Conservation (phyloP, 257 asterid genomes). For the Jacaranda copaia region DNA sequence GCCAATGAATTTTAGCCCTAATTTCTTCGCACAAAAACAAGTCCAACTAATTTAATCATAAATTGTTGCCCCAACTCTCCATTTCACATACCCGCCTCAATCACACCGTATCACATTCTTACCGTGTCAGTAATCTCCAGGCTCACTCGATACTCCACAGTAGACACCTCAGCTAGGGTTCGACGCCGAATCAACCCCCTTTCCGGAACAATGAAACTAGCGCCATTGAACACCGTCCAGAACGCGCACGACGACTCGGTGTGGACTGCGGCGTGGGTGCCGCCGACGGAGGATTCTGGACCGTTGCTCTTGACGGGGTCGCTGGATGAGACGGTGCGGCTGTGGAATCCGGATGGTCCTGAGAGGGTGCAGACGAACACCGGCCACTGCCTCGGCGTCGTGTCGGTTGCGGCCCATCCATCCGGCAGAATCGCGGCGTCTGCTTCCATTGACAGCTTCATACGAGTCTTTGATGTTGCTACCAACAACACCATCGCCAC, state of each 20-base stretch:
- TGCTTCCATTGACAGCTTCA: slow-evolving; percentile 85
- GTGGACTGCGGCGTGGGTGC: slow-evolving; percentile 97
- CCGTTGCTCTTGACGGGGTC: slow-evolving; percentile 88
- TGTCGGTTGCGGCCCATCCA: slow-evolving; percentile 92
- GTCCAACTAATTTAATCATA: no score
- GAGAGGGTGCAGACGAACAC: slow-evolving; percentile 64
- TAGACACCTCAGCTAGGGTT: slow-evolving; percentile 34
- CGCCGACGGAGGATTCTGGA: slow-evolving; percentile 59
- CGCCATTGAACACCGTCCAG: slow-evolving; percentile 70
- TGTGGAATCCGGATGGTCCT: slow-evolving; percentile 76
- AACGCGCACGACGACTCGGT: slow-evolving; percentile 91
- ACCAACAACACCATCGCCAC: slow-evolving; percentile 83
- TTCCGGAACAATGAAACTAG: slow-evolving; percentile 61
- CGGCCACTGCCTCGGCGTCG: slow-evolving; percentile 97
- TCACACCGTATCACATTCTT: no score
- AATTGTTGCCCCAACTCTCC: no score
- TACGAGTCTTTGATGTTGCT: slow-evolving; percentile 85
- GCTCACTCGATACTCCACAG: no score
- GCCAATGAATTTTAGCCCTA: no score
- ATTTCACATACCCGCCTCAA: no score
- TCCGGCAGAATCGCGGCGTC: slow-evolving; percentile 95
- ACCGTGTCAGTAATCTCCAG: no score
- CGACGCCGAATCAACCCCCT: slow-evolving; percentile 16
- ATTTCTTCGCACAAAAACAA: no score
- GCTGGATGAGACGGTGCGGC: slow-evolving; percentile 87